Percentiles rank a stretch among this genome's conserved stretches.
phyloP scores from a whole-genome alignment of 306 rosid species.

The Pyrus betulifolia region DNA sequence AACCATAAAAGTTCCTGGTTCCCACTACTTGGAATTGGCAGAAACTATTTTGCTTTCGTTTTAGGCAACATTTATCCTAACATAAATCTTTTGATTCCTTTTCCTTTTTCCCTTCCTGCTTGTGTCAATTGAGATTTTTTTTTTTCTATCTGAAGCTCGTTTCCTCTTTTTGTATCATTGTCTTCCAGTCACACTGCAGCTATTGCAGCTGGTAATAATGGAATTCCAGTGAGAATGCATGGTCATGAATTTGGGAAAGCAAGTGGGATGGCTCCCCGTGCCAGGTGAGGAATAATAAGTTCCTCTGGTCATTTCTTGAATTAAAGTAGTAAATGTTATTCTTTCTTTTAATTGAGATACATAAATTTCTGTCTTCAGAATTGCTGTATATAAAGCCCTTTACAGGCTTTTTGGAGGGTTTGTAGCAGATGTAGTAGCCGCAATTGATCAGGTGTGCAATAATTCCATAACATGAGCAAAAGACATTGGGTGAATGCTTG shows the following conservation, averaged over 20 bases:
- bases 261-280: conserved; percentile 99
- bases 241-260: conserved; percentile 98
- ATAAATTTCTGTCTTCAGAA: conserved; percentile 46
- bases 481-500: conserved; percentile 6
- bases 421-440: conserved; percentile 97
- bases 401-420: conserved; percentile 95
- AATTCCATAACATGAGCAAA: conserved; percentile 3
- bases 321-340: conserved; percentile 20
- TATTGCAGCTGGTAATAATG: conserved; percentile 98
- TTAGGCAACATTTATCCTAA: not conserved
- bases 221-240: conserved; percentile 88
- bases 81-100: not conserved
- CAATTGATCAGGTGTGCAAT: conserved; percentile 84
- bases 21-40: not conserved
- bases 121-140: not conserved
- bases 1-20: not conserved
- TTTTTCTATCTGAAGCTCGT: not conserved
- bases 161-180: conserved; percentile 12
- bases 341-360: conserved; percentile 15
- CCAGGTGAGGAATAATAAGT: conserved; percentile 61
- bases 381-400: conserved; percentile 97
- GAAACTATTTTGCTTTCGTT: not conserved
- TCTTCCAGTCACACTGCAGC: conserved; percentile 88
- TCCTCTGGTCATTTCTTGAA: not conserved
- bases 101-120: not conserved